A percentile compares a stretch with the other conserved stretches of the same genome.
These are phyloP conservation scores for Mucor racemosus DNA, from an alignment of 371 early-diverging fungal genomes.

Conservation along the genomic window DNA sequence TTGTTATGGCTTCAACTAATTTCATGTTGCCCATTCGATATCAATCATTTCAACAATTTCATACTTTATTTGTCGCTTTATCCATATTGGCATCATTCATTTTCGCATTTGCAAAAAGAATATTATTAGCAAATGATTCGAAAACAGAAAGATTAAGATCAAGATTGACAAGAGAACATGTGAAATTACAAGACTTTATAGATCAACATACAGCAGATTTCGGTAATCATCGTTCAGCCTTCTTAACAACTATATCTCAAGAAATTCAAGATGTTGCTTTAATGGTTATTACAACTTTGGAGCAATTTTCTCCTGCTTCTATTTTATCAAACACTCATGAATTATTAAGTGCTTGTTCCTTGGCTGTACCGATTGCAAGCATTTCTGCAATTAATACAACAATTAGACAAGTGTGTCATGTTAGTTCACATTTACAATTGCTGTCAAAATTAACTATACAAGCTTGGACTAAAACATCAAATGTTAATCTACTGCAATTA, in stretches of 20 bases:
- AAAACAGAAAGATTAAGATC: constrained; percentile 6
- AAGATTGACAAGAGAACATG: constrained; percentile 1
- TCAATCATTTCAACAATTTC: neutral
- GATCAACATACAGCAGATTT: constrained; percentile 5
- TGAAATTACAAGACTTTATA: constrained; percentile 1
- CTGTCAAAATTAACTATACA: constrained; percentile 23
- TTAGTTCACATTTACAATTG: constrained; percentile 32
- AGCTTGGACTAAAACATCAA: constrained; percentile 6
- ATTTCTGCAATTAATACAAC: constrained; percentile 43
- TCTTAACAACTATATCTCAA: constrained; percentile 41
- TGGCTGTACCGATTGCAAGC: constrained; percentile 47
- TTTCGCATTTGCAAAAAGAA: constrained; percentile 19
- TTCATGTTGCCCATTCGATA: neutral
- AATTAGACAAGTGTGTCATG: constrained; percentile 38
- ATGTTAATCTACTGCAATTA: neutral
- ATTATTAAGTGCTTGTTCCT: constrained; percentile 45
- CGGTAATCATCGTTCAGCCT: constrained; percentile 17
- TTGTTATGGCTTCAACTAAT: constrained; percentile 14
- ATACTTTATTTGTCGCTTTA: neutral
- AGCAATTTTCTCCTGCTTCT: constrained; percentile 45
- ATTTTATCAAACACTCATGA: constrained; percentile 44
- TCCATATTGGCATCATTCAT: constrained; percentile 9
- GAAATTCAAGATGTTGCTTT: constrained; percentile 56
- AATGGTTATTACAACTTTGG: constrained; percentile 49
- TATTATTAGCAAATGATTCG: constrained; percentile 13